Conservation (phyloP, 352 stramenopile genomes). For the Pythium myriotylum region DNA sequence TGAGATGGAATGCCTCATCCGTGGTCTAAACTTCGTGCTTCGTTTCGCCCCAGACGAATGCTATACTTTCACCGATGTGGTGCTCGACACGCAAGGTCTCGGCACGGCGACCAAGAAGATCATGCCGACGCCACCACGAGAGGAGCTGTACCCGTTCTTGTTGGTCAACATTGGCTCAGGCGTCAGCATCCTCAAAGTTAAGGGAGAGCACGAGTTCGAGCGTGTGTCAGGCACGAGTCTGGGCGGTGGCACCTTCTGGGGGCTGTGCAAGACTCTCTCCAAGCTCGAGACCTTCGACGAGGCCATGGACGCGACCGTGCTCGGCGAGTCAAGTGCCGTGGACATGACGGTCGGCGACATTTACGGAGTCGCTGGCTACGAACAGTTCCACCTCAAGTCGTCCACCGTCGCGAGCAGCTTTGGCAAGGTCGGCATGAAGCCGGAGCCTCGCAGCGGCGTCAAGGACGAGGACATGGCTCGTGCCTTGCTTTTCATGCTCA, state of each 20-base stretch:
- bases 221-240: constrained; percentile 97
- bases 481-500: constrained; percentile 98
- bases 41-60: constrained; percentile 93
- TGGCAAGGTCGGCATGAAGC: constrained; percentile 89
- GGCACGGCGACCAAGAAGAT: constrained; percentile 63
- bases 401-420: constrained; percentile 96
- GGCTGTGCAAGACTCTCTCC: constrained; percentile 93
- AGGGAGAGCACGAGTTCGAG: constrained; percentile 89
- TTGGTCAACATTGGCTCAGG: constrained; percentile 98
- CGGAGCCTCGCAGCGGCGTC: constrained; percentile 34
- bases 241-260: constrained; percentile 97
- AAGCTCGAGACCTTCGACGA: constrained; percentile 82
- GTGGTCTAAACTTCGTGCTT: constrained; percentile 97
- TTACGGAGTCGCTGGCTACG: constrained; percentile 92
- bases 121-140: constrained; percentile 51
- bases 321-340: constrained; percentile 73
- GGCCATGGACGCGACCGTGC: constrained; percentile 71
- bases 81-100: constrained; percentile 59
- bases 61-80: constrained; percentile 93
- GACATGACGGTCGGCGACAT: constrained; percentile 99
- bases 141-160: constrained; percentile 93
- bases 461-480: constrained; percentile 93
- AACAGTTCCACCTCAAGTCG: constrained; percentile 85
- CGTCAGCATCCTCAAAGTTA: constrained; percentile 95
- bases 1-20: constrained; percentile 96